Evolutionary conservation across 371 early-diverging fungal species (phyloP).

Genomic region (Mucor ambiguus): DNA sequence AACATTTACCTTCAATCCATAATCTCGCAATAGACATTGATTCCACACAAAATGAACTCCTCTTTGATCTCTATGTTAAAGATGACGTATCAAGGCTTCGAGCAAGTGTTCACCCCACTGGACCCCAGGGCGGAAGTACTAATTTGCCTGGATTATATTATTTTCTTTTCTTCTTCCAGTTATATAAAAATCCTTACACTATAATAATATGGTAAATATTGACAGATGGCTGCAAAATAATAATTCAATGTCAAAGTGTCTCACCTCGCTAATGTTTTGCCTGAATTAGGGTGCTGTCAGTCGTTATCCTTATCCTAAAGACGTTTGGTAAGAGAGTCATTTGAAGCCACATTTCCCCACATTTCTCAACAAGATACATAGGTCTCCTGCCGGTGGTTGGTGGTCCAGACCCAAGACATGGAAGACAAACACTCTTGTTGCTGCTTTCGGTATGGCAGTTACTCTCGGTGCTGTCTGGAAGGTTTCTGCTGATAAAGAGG

Average conservation of each 20-base stretch:
- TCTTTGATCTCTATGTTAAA: neutral
- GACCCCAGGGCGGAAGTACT: conserved; percentile 7
- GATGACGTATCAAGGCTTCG: neutral
- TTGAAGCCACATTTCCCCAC: neutral
- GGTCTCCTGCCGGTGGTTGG: conserved; percentile 88
- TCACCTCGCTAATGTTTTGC: neutral
- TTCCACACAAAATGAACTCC: neutral
- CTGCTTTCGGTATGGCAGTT: conserved; percentile 65
- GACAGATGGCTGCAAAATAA: neutral
- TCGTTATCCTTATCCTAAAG: conserved; percentile 57
- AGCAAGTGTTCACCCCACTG: neutral
- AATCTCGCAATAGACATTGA: neutral
- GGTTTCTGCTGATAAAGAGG: conserved; percentile 84
- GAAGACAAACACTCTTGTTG: conserved; percentile 80
- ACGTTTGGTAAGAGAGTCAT: conserved; percentile 43
- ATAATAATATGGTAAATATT: neutral
- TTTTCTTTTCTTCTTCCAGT: neutral
- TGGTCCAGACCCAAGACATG: conserved; percentile 84
- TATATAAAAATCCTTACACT: conserved; percentile 7
- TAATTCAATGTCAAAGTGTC: neutral
- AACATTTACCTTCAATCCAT: neutral
- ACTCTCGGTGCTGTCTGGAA: conserved; percentile 73
- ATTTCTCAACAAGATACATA: conserved; percentile 17
- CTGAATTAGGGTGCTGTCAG: conserved; percentile 39
- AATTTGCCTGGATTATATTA: neutral